Evolutionary conservation across 768 basidiomycete species (phyloP), one percentile per base, ranked within the genome.

Genomic region (Lactarius pseudohatsudake): DNA sequence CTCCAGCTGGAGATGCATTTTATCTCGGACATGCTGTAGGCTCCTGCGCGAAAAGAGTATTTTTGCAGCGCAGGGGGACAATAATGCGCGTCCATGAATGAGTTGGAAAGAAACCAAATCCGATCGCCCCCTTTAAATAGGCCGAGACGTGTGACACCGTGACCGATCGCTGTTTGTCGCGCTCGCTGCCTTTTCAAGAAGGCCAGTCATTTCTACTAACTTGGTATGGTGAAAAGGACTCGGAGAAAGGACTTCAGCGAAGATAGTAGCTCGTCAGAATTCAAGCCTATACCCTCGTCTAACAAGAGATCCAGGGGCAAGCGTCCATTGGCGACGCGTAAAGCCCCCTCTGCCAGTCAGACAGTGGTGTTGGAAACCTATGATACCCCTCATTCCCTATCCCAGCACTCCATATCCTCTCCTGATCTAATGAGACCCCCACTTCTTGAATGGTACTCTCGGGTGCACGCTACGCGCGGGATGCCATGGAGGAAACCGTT

Each of bases 401-500:
- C 84, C 38, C 75, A 74, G 61, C 90, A 91, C 72, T 70, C 76
- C 57, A 80, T 91, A 22, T 69, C 72, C 6, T 71, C 75, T 45
- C 74, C 82, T 20, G 75, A 72, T 16, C 66, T 78, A 26, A 76
- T 87, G 38, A 84, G 85, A 30, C 67, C 73, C 60, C 81, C 84
- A 11, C 78, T 92, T n/a, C 71, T 83, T 26, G 60, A 66, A 59
- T 98, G 94, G 94, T 98, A 88, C 73, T 81, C 82, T 41, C 77
- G 75, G 16, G 90, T 90, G 15, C 86, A 86, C 65, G 81, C 84
- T 45, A 77, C 77, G 26, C 84, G 95, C 55, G 86, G 86, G 41
- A 97, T 98, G 94, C 96, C 95, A 0, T 97, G 95, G 96, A 82
- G 95, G 62, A 94, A 91, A 74, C 81, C 82, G 11, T 90, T 84